Evolutionary conservation across 345 rosid species (phyloP).

Genomic region (Citropsis articulata): DNA sequence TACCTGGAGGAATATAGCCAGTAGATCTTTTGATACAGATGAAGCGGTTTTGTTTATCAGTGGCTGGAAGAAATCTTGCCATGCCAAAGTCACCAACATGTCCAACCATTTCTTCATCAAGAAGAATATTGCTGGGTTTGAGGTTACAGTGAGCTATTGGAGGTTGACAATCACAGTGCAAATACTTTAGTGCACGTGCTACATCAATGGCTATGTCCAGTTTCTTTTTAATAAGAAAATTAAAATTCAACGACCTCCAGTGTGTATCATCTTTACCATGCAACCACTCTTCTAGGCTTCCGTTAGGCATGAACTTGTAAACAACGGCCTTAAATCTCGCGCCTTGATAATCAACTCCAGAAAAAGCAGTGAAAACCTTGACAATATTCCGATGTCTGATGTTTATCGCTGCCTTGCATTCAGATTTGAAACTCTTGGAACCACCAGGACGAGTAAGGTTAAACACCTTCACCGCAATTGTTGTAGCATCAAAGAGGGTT

Average conservation of each 20-base stretch:
- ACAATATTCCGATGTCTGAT: conserved; percentile 9
- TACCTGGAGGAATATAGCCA: conserved; percentile 21
- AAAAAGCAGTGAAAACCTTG: conserved; percentile 7
- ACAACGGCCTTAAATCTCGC: conserved; percentile 12
- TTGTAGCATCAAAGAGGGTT: no score
- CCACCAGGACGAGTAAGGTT: background rate
- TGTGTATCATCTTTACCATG: background rate
- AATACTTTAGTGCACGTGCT: background rate
- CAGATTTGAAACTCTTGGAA: background rate
- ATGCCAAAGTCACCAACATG: background rate
- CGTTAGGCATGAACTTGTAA: conserved; percentile 13
- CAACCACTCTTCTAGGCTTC: conserved; percentile 13
- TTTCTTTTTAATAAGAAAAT: background rate
- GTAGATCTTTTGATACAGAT: conserved; percentile 8
- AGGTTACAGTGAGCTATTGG: background rate
- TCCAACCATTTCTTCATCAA: background rate
- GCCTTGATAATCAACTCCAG: conserved; percentile 11
- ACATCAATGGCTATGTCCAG: conserved; percentile 2
- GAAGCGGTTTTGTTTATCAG: background rate
- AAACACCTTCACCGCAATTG: conserved; percentile 4
- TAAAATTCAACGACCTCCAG: background rate
- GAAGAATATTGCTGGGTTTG: no score
- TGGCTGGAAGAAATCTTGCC: background rate
- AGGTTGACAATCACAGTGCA: background rate
- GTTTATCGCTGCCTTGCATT: background rate